phyloP scores from a whole-genome alignment of 768 basidiomycete genomes.

The Peribolospora kevripleyi region DNA sequence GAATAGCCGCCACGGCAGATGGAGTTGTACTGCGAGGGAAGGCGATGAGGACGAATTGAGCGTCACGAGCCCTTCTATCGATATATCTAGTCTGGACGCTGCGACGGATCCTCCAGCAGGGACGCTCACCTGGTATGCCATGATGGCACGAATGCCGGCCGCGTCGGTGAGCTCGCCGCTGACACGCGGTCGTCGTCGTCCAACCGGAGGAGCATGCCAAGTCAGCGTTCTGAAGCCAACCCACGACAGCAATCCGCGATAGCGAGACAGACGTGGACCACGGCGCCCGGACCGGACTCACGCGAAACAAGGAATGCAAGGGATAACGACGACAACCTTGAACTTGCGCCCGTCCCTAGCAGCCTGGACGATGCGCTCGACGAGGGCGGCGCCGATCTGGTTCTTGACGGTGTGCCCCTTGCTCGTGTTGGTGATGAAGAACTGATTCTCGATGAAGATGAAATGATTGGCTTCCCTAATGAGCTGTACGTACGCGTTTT shows the following conservation, averaged over 20 bases:
- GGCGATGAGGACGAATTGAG: too few relatives aligned
- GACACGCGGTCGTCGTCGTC: too few relatives aligned
- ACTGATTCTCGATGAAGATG: slow-evolving; percentile 55
- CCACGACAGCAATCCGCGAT: too few relatives aligned
- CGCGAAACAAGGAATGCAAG: too few relatives aligned
- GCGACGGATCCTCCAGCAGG: background rate
- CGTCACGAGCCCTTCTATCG: too few relatives aligned
- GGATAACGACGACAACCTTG: slow-evolving; percentile 26
- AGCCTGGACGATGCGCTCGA: slow-evolving; percentile 63
- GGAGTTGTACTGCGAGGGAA: background rate
- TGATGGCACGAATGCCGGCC: too few relatives aligned
- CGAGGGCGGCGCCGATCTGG: slow-evolving; percentile 55
- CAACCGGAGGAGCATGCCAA: too few relatives aligned
- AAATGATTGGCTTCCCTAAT: slow-evolving; percentile 67
- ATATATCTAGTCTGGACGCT: too few relatives aligned
- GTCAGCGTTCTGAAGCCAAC: too few relatives aligned
- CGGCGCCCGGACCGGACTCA: too few relatives aligned
- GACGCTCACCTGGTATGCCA: background rate
- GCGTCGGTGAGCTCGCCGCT: too few relatives aligned
- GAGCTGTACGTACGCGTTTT: slow-evolving; percentile 38
- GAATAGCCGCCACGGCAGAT: slow-evolving; percentile 74
- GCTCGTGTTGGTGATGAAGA: slow-evolving; percentile 10
- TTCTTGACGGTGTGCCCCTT: slow-evolving; percentile 37
- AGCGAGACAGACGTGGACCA: too few relatives aligned
- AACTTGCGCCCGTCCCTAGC: slow-evolving; percentile 46